Evolutionary conservation across 2,329 filamentous ascomycete species (phyloP), one percentile per base, ranked within the genome.

Genomic region (Arthrobotrys iridis): DNA sequence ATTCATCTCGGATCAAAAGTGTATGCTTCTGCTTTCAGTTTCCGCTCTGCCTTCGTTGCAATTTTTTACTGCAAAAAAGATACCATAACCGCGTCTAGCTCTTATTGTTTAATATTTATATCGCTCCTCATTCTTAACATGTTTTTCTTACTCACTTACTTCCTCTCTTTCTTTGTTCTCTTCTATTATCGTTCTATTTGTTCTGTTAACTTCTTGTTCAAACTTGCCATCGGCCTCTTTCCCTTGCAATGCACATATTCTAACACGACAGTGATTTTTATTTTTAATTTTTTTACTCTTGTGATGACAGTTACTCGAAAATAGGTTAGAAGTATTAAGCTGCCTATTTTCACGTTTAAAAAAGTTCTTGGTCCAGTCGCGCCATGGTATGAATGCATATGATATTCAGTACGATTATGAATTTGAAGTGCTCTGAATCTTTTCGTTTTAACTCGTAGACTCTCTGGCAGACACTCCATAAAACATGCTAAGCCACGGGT

Each of bases 21-120:
- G 50, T 46, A 35, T 66, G 11, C 8, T 37, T 40, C n/a, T 26
- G n/a, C 11, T 28, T 48, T 40, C 13, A 8, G 35, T 7, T 41
- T 55, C 11, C 4, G 8, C 35, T 55, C 5, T 18, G 13, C 11
- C 4, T n/a, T 55, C 35, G 13, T 58, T 60, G 20, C 30, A 43
- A 28, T 11, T 33, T 35, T 55, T 37, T 15, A 59, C 30, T 24
- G 63, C 63, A 48, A 43, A 64, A 65, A 43, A 59, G 67, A 72
- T 72, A 72, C 67, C 67, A 72, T 50, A 7, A 33, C 41, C 46
- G 67, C 67, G 18, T 73, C 48, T 48, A 58, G 58, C 57, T 71
- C 40, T 66, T 43, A 66, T 64, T 64, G 57, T 64, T 57, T 63
- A 71, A 71, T 73, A 45, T 46, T 11, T 48, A 22, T 6, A 26